phyloP scores from a whole-genome alignment of 2,329 filamentous ascomycete species.

The Karstenula rhodostoma region DNA sequence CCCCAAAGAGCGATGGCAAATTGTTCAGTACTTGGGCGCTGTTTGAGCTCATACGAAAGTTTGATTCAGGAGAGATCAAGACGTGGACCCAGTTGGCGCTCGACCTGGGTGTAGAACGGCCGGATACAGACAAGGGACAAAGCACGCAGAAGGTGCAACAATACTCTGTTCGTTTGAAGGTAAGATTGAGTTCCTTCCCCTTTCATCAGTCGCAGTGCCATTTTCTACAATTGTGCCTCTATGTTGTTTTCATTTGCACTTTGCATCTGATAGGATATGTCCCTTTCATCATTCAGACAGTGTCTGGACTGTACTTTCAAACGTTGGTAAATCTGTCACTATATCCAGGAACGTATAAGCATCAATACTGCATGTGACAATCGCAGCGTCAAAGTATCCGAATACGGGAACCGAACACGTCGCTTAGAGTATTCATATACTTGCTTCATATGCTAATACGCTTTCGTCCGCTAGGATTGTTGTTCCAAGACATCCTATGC shows the following conservation, averaged over 20 bases:
- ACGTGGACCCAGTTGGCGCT: slow-evolving; percentile 91
- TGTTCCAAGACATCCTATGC: slow-evolving; percentile 10
- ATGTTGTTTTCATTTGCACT: neutral
- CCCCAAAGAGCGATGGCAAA: slow-evolving; percentile 88
- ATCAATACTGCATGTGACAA: neutral
- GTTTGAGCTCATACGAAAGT: slow-evolving; percentile 78
- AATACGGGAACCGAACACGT: neutral
- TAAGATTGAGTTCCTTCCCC: slow-evolving; percentile 49
- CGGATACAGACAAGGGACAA: slow-evolving; percentile 81
- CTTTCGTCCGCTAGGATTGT: slow-evolving; percentile 4
- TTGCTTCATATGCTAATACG: neutral
- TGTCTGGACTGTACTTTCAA: neutral
- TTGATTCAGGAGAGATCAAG: slow-evolving; percentile 84
- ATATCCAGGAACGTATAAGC: neutral
- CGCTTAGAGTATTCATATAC: neutral
- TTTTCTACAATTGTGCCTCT: neutral
- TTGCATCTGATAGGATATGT: neutral
- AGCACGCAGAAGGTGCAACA: slow-evolving; percentile 94
- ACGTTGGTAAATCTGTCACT: neutral
- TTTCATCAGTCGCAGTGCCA: neutral
- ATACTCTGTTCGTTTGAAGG: slow-evolving; percentile 91
- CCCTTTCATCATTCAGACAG: neutral
- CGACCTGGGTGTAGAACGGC: slow-evolving; percentile 86
- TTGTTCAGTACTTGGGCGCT: slow-evolving; percentile 80
- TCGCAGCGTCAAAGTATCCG: neutral